Evolutionary conservation across 306 rosid genomes (phyloP).

Genomic region (Acacia melanoxylon): DNA sequence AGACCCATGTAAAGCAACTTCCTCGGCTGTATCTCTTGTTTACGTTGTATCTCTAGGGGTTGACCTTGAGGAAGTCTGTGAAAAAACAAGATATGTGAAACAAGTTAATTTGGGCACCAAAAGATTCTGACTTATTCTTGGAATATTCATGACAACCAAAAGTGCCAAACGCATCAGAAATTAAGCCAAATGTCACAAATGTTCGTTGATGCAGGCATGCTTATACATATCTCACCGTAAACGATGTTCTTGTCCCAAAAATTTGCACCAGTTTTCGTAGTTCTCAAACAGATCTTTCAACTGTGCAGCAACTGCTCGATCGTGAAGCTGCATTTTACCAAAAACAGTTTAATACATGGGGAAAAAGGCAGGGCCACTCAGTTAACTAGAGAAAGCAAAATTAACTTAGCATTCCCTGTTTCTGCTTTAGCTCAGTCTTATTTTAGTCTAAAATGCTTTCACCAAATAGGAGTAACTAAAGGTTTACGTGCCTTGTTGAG

Average conservation of each 20-base stretch:
- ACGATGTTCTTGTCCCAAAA: slow-evolving; percentile 81
- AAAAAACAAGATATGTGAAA: slow-evolving; percentile 12
- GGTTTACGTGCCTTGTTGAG: slow-evolving; percentile 70
- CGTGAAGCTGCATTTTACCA: slow-evolving; percentile 73
- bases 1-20: too few species aligned
- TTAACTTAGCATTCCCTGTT: background rate
- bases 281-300: too few species aligned
- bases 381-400: slow-evolving; percentile 1
- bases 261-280: slow-evolving; percentile 94
- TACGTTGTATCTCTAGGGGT: too few species aligned
- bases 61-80: slow-evolving; percentile 75
- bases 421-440: slow-evolving; percentile 1
- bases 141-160: background rate
- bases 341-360: slow-evolving; percentile 16
- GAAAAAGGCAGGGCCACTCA: slow-evolving; percentile 16
- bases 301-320: slow-evolving; percentile 64
- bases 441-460: background rate
- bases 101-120: slow-evolving; percentile 21
- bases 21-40: too few species aligned
- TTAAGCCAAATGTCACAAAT: background rate
- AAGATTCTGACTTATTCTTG: slow-evolving; percentile 15
- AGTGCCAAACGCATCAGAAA: background rate
- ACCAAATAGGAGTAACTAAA: slow-evolving; percentile 15
- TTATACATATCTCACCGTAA: slow-evolving; percentile 52
- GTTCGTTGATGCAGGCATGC: background rate